phyloP scores from a whole-genome alignment of 106 monocot species.

The Agapanthus africanus region DNA sequence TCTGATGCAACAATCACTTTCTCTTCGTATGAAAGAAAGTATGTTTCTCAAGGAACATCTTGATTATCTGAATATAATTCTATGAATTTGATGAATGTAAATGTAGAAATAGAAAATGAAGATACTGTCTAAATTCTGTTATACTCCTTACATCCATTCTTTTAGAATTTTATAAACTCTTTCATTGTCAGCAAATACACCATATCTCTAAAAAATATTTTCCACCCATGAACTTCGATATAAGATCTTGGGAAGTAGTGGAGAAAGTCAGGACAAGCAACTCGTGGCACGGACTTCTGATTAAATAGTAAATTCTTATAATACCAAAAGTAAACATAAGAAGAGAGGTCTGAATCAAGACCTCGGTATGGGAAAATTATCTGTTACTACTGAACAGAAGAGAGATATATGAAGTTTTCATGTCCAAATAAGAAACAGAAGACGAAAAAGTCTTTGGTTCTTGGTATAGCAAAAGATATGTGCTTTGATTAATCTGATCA shows the following conservation, averaged over 20 bases:
- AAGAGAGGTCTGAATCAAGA: neutral
- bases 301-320: no score
- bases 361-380: neutral
- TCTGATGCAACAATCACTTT: neutral
- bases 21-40: neutral
- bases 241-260: neutral
- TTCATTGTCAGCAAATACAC: neutral
- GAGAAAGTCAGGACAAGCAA: neutral
- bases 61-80: neutral
- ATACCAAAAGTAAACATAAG: no score
- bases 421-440: no score
- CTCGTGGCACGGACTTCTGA: no score
- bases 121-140: neutral
- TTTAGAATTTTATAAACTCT: neutral
- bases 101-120: neutral
- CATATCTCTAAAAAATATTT: neutral
- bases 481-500: no score
- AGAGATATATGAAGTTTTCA: no score
- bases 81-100: neutral
- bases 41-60: neutral
- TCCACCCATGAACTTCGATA: neutral
- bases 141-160: neutral
- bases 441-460: no score
- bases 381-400: no score
- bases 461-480: no score